Conservation (phyloP, 192 early-diverging fungal genomes). For the Linderina pennispora region DNA sequence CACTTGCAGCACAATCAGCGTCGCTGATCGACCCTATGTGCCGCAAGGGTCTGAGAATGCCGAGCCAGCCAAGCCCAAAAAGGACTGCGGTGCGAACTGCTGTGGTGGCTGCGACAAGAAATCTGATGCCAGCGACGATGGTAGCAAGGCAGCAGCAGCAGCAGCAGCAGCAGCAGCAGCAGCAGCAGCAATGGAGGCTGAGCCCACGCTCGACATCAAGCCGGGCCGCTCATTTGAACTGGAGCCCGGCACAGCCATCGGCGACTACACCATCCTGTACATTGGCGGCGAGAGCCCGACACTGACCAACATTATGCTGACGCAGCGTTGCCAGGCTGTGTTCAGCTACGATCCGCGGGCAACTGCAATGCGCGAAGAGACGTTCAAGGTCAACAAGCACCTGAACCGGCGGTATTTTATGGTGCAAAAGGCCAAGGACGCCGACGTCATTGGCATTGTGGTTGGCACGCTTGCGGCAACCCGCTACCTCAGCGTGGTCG, state of each 20-base stretch:
- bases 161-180: too few species aligned
- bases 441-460: conserved; percentile 89
- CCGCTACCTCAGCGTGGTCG: conserved; percentile 78
- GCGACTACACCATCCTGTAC: conserved; percentile 73
- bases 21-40: conserved; percentile 6
- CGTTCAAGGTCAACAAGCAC: conserved; percentile 49
- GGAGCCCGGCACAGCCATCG: conserved; percentile 38
- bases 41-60: not conserved
- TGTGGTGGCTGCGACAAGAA: not conserved
- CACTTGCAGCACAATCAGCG: conserved; percentile 5
- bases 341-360: conserved; percentile 65
- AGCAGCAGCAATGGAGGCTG: not conserved
- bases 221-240: conserved; percentile 53
- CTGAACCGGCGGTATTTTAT: conserved; percentile 68
- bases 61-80: not conserved
- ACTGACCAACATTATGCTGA: conserved; percentile 84
- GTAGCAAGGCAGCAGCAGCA: not conserved
- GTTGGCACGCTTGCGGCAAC: conserved; percentile 93
- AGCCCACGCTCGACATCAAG: conserved; percentile 3
- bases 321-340: conserved; percentile 49
- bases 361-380: conserved; percentile 50
- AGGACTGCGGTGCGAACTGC: not conserved
- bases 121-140: not conserved
- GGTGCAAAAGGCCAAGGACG: conserved; percentile 90
- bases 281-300: conserved; percentile 77